Evolutionary conservation across 768 basidiomycete genomes (phyloP), one percentile per base, ranked within the genome.

Genomic region (Phylloporus scabripes): DNA sequence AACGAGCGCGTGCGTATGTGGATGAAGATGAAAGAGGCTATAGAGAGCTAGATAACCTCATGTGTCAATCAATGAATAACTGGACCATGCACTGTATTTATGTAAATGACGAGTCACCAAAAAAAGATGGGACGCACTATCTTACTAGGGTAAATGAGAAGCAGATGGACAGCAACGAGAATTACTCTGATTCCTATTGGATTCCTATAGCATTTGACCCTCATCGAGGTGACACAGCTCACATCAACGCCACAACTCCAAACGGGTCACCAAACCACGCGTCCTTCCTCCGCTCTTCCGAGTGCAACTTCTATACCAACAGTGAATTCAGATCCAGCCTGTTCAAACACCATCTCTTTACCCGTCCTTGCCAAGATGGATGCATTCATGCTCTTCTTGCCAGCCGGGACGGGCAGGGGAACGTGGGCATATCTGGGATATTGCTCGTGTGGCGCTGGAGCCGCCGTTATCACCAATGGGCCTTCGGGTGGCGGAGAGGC

Each of bases 211-310:
- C 38, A 41, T 42, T 49, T 44, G 45, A 38, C 28, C 28, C 3
- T 29, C 29, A 11, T 12, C 29, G 29, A 31, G 29, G 12, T 12
- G 29, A 12, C 29, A 31, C 29, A 12, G 29, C 10, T 29, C 28
- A 29, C 28, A 11, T 28, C 26, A 28, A 28, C 28, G 10, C 28
- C 28, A 29, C 10, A 10, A 29, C 29, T 31, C 29, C 11, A 31
- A 31, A 31, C 12, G 29, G 29, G 12, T 64, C 48, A 66, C 64
- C 66, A 66, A 18, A 67, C 51, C 1, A 64, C 57, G 1, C 63
- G 55, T 5, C 67, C 65, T 38, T 69, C 67, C 32, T 67, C 65
- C 21, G 65, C 67, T 42, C 63, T 56, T 50, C 65, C 64, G 17
- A 67, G 53, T 20, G 65, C 60, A 10, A 67, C 61, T 37, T 67